Base-by-base conservation (phyloP, 805 yeast species). In the Cyberlindnera xylosilytica region DNA sequence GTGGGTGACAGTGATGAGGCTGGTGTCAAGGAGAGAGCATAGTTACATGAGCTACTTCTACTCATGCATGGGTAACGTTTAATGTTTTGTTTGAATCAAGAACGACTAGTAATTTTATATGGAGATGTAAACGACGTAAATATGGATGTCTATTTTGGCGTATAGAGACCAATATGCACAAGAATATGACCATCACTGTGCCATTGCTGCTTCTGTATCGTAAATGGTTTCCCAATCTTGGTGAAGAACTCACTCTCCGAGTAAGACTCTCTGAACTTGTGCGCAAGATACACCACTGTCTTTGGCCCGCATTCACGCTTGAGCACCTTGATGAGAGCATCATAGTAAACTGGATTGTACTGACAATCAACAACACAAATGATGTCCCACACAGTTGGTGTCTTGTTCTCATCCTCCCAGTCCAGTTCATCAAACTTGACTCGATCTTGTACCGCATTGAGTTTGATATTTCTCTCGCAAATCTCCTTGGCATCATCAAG, bases 341-440 rank as follows among this genome's bases (percentile, higher is more conserved):
- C 67, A 43, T 66, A 69, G 48, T 67, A 66, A 20, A 60, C 50
- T 2, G 70, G 65, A 43, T 70, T 70, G 42, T 70, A 70, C 0
- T 72, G 68, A 38, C 74, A 70, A 46, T 70, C 74, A 4, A 73
- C 65, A 2, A 58, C 56, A 2, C 70, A 46, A 9, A 70, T 62
- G 16, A 70, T 32, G 44, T 74, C 57, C 66, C 76, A 41, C 43
- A 45, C 18, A 34, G 62, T 30, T n/a, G 18, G 24, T 18, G 28
- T 23, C 33, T 42, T 42, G 3, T 48, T 27, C 4, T 51, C 45
- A 3, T 45, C 41, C 28, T 60, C 69, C 74, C 74, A 70, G 41
- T 69, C 72, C 7, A 68, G 50, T 28, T 56, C 58, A 9, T 36
- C 31, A 42, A 67, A 70, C 9, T 27, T 31, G n/a, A 55, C 62